These are phyloP conservation scores for Bimuria novae-zelandiae DNA, from an alignment of 2,329 filamentous ascomycete genomes.

Conservation along the genomic window DNA sequence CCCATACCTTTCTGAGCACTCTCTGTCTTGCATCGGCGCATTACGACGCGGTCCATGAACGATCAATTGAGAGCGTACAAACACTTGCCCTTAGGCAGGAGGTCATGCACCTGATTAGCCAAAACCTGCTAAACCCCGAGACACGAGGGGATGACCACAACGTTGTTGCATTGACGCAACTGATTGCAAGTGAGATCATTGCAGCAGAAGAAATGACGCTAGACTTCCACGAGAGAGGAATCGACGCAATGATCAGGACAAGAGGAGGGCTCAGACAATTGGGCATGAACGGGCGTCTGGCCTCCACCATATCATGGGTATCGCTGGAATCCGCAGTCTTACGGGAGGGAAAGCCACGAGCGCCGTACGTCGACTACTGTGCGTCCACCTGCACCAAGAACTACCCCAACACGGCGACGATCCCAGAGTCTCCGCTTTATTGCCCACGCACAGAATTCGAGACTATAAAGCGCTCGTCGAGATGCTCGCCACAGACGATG, in stretches of 20 bases:
- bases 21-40: constrained; percentile 42
- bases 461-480: constrained; percentile 29
- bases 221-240: constrained; percentile 33
- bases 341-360: constrained; percentile 30
- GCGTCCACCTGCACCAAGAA: constrained; percentile 14
- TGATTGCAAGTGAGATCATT: constrained; percentile 43
- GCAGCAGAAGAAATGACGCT: constrained; percentile 27
- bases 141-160: constrained; percentile 37
- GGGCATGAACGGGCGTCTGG: constrained; percentile 37
- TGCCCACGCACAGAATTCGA: constrained; percentile 33
- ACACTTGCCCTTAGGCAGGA: constrained; percentile 40
- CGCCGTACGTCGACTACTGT: constrained; percentile 36
- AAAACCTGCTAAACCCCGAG: constrained; percentile 28
- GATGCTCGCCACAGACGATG: constrained; percentile 19
- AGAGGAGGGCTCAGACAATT: constrained; percentile 42
- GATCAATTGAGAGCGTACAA: constrained; percentile 32
- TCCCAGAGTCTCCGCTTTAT: constrained; percentile 46
- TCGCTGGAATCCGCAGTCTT: constrained; percentile 39
- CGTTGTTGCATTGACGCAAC: constrained; percentile 43
- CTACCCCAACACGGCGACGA: constrained; percentile 23
- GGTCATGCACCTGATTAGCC: constrained; percentile 38
- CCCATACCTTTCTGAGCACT: constrained; percentile 45
- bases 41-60: constrained; percentile 34
- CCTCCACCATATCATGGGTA: constrained; percentile 39
- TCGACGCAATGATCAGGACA: constrained; percentile 37